Base-by-base conservation (phyloP, 2,329 filamentous ascomycete species). In the Pleomassaria siparia region DNA sequence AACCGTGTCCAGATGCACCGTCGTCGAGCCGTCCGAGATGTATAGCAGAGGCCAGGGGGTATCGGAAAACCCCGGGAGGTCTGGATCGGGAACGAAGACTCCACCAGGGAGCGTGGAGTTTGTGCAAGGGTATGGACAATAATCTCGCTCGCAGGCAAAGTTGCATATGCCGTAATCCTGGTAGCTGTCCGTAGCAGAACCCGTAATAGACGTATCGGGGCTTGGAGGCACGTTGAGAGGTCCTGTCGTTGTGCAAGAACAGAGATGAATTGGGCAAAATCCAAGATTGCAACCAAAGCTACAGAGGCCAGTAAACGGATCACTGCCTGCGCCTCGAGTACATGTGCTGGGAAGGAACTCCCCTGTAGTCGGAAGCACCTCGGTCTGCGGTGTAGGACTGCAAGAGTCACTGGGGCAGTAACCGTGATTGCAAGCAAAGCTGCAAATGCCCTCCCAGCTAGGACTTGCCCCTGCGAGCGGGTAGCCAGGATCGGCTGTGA, bases 371-470 rank as follows among this genome's bases (percentile, higher is more conserved):
- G 49, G 15, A 39, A 44, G 12, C 40, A 41, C 11, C 42, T 36
- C 44, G 44, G 8, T 40, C 45, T 24, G 43, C 47, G 11, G 40
- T 28, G n/a, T 51, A 44, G 8, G 40, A 39, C 25, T 42, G 15
- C 36, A 47, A 32, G 24, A 43, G 43, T 26, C 47, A n/a, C 13
- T n/a, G 9, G 28, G 28, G 28, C 28, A 30, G 12, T 26, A 26
- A 12, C 49, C 13, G 45, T 40, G 13, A 40, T 51, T 42, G 43
- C 47, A 30, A 48, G 44, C 21, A 41, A 46, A 39, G 40, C 41
- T 8, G 40, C 47, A 20, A 36, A 45, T 2, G 37, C 42, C 49
- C 35, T 45, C 21, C 42, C 45, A 37, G 36, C 32, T 6, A 39
- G 45, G n/a, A 41, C 42, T 35, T 40, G 26, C 46, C 30, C 44